Evolutionary conservation across 2,329 filamentous ascomycete genomes (phyloP).

Genomic region (Mycocentrospora acerina): DNA sequence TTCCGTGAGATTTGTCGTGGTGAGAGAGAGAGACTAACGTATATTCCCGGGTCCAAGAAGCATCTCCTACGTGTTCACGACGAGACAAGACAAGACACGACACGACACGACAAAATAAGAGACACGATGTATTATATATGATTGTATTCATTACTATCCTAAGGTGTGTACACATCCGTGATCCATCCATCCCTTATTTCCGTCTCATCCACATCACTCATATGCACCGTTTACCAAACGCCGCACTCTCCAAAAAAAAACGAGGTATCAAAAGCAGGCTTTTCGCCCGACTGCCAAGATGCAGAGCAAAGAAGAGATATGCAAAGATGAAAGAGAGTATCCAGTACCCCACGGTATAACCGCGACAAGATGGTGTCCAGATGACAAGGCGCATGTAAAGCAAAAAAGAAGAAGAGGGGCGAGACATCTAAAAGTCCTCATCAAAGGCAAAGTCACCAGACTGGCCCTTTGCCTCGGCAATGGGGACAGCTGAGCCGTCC

Average conservation of each 20-base stretch:
- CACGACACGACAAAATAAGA: no score
- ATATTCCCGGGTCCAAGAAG: no score
- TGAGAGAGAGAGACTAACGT: no score
- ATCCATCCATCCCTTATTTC: constrained; percentile 3
- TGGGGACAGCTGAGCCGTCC: constrained; percentile 46
- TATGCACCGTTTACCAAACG: constrained; percentile 4
- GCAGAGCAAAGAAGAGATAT: constrained; percentile 32
- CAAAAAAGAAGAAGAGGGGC: constrained; percentile 12
- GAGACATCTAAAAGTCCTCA: constrained; percentile 80
- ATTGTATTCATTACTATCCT: constrained; percentile 5
- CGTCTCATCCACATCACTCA: constrained; percentile 10
- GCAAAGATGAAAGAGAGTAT: constrained; percentile 23
- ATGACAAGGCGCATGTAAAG: constrained; percentile 12
- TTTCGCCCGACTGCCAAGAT: constrained; percentile 30
- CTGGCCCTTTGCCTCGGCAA: constrained; percentile 47
- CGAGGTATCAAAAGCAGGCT: constrained; percentile 29
- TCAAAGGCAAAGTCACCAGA: constrained; percentile 87
- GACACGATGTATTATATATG: not conserved
- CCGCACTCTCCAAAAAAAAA: constrained; percentile 4
- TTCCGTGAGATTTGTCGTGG: no score
- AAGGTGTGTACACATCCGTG: no score
- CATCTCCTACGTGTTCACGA: no score
- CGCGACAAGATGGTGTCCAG: constrained; percentile 22
- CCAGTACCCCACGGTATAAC: constrained; percentile 30
- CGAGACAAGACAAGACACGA: no score